These are phyloP conservation scores for Calonectria montana DNA, from an alignment of 2,329 filamentous ascomycete genomes.

Conservation along the genomic window DNA sequence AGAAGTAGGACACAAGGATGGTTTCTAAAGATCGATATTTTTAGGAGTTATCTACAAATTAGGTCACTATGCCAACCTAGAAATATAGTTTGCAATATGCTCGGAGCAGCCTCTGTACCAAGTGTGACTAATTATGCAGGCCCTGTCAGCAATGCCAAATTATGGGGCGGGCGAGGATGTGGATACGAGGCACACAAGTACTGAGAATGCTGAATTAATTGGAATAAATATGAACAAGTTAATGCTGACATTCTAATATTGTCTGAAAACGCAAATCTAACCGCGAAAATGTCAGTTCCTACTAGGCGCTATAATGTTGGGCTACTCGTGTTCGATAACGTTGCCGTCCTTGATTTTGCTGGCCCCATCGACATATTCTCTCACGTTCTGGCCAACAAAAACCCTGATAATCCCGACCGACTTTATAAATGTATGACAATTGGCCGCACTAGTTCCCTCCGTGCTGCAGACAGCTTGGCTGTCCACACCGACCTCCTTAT, in stretches of 20 bases:
- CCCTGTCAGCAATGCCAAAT: neutral
- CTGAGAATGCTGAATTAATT: neutral
- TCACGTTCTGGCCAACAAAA: too few relatives aligned
- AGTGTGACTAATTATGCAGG: neutral
- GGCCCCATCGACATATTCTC: neutral
- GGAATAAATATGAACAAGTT: neutral
- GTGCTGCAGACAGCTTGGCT: too few relatives aligned
- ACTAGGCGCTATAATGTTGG: neutral
- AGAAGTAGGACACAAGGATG: neutral
- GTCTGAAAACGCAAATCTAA: neutral
- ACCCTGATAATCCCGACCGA: too few relatives aligned
- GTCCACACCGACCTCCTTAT: too few relatives aligned
- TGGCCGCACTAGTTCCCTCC: too few relatives aligned
- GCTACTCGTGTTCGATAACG: neutral
- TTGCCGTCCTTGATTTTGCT: neutral
- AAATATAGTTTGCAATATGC: neutral
- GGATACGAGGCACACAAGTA: neutral
- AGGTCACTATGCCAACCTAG: neutral
- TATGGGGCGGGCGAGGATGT: neutral
- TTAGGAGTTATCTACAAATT: neutral
- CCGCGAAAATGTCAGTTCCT: neutral
- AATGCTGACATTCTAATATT: neutral
- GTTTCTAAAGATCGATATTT: neutral
- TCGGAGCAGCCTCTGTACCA: neutral
- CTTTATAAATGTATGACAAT: too few relatives aligned